Base-by-base conservation (phyloP, 2,329 filamentous ascomycete species). In the Alternaria incomplexa region DNA sequence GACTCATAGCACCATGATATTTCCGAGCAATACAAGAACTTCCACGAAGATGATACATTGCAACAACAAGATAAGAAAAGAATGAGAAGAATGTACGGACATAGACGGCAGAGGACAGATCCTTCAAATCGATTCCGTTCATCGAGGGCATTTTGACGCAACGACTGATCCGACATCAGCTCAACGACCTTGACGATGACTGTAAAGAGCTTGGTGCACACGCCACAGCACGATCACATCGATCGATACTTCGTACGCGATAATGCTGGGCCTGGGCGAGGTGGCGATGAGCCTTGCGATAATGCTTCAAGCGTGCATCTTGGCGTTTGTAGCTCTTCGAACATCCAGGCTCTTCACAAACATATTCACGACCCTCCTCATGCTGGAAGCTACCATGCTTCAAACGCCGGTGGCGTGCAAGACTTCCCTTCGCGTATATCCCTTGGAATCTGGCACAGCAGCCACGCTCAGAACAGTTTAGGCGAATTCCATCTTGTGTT, bases 271-370 rank as follows among this genome's bases (percentile, higher is more conserved):
- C 28, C 20, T 6, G 28, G 28, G 52, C 56, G 5, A 58, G 48
- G n/a, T 58, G 11, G 15, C 6, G 26, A 17, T 64, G 62, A 4
- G 25, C 15, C 10, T 47, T 48, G 23, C 65, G 62, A 47, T 58
- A 59, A 32, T 67, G 65, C 50, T 65, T 67, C 17, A 61, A 20
- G 15, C 56, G 59, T 26, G 62, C 62, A 6, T 65, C 65, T 20
- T 61, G 59, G 1, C 63, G 45, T 11, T 58, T 48, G 28, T 48
- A 67, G 12, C n/a, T 32, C 43, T 59, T 61, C 13, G 5, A 5
- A 36, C 65, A 67, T 9, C 44, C 52, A 2, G 6, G 3, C 2
- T 12, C 22, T 17, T 56, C 53, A 13, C 62, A 67, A n/a, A n/a
- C n/a, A n/a, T n/a, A n/a, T n/a, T n/a, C n/a, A n/a, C n/a, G n/a